Conservation (phyloP, 768 basidiomycete species). For the Mycena rosella region DNA sequence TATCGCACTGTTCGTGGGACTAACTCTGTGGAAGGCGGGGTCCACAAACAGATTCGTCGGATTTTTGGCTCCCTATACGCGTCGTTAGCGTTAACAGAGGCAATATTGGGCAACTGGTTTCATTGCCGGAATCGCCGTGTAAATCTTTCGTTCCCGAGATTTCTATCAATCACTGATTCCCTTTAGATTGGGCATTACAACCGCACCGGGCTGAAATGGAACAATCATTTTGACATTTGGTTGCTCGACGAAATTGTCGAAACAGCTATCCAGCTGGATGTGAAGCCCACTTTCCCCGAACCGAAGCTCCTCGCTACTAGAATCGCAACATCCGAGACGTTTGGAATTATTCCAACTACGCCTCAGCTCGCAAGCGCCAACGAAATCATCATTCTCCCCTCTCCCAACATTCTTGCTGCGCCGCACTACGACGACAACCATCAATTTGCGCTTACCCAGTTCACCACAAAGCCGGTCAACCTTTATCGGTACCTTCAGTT, state of each 20-base stretch:
- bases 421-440: conserved; percentile 23
- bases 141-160: neutral
- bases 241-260: conserved; percentile 35
- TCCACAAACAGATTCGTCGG: conserved; percentile 19
- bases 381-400: conserved; percentile 16
- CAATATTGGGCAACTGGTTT: conserved; percentile 22
- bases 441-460: conserved; percentile 12
- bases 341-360: conserved; percentile 31
- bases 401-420: conserved; percentile 1
- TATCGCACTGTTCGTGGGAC: conserved; percentile 19
- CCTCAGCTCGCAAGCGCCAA: conserved; percentile 13
- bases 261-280: conserved; percentile 16
- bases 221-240: conserved; percentile 34
- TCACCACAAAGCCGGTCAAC: conserved; percentile 26
- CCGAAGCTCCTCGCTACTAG: conserved; percentile 33
- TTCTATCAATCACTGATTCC: neutral
- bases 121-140: conserved; percentile 29
- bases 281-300: conserved; percentile 26
- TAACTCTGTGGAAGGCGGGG: conserved; percentile 19
- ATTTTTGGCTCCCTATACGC: conserved; percentile 20
- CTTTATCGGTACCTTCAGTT: conserved; percentile 32
- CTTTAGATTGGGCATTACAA: conserved; percentile 35
- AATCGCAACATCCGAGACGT: conserved; percentile 30
- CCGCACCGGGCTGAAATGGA: conserved; percentile 22
- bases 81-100: conserved; percentile 9